These are phyloP conservation scores for Ogataea neopini DNA, from an alignment of 805 yeast genomes.

Conservation along the genomic window DNA sequence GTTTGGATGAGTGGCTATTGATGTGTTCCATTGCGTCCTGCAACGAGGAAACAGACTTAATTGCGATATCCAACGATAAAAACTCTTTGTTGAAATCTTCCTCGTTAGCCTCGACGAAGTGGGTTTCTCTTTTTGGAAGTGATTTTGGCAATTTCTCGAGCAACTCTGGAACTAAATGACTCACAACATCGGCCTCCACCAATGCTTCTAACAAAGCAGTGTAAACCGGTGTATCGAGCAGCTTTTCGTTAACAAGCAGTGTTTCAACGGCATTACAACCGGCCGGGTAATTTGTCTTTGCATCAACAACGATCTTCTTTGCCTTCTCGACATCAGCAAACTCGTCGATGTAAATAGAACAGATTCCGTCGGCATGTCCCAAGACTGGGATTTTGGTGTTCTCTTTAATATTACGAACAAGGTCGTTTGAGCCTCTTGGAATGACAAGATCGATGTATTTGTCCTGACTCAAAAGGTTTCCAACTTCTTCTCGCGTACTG, in stretches of 20 bases:
- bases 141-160: constrained; percentile 31
- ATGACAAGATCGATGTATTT: constrained; percentile 90
- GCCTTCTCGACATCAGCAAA: constrained; percentile 81
- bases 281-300: constrained; percentile 96
- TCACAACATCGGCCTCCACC: constrained; percentile 64
- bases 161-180: constrained; percentile 64
- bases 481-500: constrained; percentile 86
- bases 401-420: constrained; percentile 82
- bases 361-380: constrained; percentile 98
- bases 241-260: constrained; percentile 57
- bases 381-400: constrained; percentile 93
- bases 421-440: constrained; percentile 95
- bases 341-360: constrained; percentile 81
- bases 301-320: constrained; percentile 69
- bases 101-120: constrained; percentile 50
- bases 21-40: constrained; percentile 83
- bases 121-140: constrained; percentile 17
- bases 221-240: constrained; percentile 27
- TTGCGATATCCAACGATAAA: constrained; percentile 79
- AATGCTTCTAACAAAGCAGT: constrained; percentile 39
- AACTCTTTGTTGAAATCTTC: constrained; percentile 83
- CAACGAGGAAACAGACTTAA: constrained; percentile 57
- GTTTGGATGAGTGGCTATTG: constrained; percentile 90
- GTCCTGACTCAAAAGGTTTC: constrained; percentile 81
- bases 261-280: constrained; percentile 99